Base-by-base conservation (phyloP, 192 early-diverging fungal species). In the Backusella tarrabulga region DNA sequence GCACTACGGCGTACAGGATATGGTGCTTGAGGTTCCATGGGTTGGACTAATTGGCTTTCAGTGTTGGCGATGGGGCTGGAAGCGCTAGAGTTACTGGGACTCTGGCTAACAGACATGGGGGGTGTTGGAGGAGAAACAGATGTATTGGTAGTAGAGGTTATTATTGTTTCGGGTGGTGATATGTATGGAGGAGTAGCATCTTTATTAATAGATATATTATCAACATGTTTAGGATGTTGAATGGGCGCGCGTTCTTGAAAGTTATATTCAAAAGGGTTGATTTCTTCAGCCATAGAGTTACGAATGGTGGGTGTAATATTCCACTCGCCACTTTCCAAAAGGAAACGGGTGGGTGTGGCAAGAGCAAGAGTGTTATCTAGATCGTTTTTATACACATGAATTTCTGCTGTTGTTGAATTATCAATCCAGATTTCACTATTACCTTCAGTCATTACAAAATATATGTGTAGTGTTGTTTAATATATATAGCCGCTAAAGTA, bases 321-420 rank as follows among this genome's bases (percentile, higher is more conserved):
- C 79, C 79, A 80, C 75, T 75, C 79, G 32, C 74, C 79, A 21
- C 74, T 76, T 66, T 80, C 79, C 67, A 80, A 71, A 0, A 80
- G 42, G 32, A 80, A 80, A 23, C 79, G 79, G 67, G 79, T 80
- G 8, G 79, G 79, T 17, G 79, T 80, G 14, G 79, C 70, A 21
- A 80, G 41, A 34, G 60, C 70, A 15, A 71, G 34, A 46, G 41
- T 71, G 17, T 41, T 23, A 44, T 46, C 23, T 71, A 32, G 0
- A 19, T 23, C 1, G 41, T 50, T 29, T n/a, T 19, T 35, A 34
- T 15, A 12, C 38, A 3, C 7, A 9, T 68, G 34, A 68, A 29
- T 26, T 66, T 29, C n/a, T 66, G 67, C 19, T 67, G 38, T 40
- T 38, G 19, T 21, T 67, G 15, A 17, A 14, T 67, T 19, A 23